A percentile compares a stretch with the other conserved stretches of the same genome.
Conservation (phyloP, 495 filamentous ascomycete genomes). For the Glutinoglossum americanum region DNA sequence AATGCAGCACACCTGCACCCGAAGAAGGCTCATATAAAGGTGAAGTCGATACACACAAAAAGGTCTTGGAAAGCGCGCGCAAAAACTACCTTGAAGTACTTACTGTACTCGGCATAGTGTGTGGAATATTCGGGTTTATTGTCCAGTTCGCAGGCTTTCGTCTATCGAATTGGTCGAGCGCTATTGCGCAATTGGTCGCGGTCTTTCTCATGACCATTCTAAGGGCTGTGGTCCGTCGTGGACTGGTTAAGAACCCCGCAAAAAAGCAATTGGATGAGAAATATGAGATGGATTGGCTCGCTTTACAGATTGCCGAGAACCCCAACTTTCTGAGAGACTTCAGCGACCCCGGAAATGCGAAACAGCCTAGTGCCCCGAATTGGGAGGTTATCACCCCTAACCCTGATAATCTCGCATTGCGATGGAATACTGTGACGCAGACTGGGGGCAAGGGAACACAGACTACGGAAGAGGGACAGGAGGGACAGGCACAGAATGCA, state of each 20-base stretch:
- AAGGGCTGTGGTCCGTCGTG: conserved; percentile 4
- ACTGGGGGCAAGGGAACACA: neutral
- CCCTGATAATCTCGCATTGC: neutral
- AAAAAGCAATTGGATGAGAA: neutral
- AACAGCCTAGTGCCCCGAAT: neutral
- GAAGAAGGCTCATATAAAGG: too few species aligned
- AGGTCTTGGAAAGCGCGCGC: neutral
- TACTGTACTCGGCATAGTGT: neutral
- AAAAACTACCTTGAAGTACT: neutral
- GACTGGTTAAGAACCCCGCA: neutral
- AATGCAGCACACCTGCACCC: too few species aligned
- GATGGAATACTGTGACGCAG: too few species aligned
- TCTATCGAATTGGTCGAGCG: conserved; percentile 3
- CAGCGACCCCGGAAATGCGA: neutral
- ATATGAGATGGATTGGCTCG: conserved; percentile 7
- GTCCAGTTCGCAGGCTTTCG: conserved; percentile 6
- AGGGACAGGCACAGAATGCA: too few species aligned
- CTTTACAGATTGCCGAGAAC: neutral
- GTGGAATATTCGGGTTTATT: conserved; percentile 4
- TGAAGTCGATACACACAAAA: too few species aligned
- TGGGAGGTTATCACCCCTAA: neutral
- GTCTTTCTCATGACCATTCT: conserved; percentile 4
- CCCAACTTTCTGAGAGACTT: neutral
- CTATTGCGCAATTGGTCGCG: conserved; percentile 6
- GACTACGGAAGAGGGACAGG: neutral